These are phyloP conservation scores for Acer negundo DNA, from an alignment of 345 rosid genomes.

Conservation along the genomic window DNA sequence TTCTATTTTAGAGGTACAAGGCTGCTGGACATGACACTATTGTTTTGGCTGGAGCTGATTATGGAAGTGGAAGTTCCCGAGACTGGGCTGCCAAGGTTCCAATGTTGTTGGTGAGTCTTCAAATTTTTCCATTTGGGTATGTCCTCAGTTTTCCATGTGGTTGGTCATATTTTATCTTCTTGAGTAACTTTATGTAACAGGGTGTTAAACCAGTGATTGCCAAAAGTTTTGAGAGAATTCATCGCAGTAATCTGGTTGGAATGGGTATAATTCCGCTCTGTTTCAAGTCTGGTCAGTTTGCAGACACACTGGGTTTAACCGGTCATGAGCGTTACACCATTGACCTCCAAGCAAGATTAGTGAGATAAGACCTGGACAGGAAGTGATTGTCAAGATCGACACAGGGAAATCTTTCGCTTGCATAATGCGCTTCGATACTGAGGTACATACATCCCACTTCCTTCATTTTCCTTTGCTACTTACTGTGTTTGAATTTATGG, in stretches of 20 bases:
- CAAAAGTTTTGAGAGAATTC: slow-evolving; percentile 98
- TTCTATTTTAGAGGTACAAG: slow-evolving; percentile 74
- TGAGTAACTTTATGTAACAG: slow-evolving; percentile 37
- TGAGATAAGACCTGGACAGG: slow-evolving; percentile 93
- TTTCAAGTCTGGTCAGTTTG: slow-evolving; percentile 92
- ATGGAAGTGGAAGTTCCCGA: slow-evolving; percentile 98
- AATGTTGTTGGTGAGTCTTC: slow-evolving; percentile 68
- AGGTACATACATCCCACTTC: slow-evolving; percentile 46
- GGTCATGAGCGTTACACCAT: slow-evolving; percentile 87
- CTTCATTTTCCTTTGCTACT: background rate
- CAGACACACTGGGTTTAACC: slow-evolving; percentile 80
- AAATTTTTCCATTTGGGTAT: background rate
- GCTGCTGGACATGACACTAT: slow-evolving; percentile 71
- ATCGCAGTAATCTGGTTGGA: slow-evolving; percentile 93
- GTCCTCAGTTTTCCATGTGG: background rate
- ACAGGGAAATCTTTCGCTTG: slow-evolving; percentile 87
- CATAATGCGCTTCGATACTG: slow-evolving; percentile 93
- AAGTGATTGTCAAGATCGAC: slow-evolving; percentile 77
- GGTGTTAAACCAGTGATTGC: slow-evolving; percentile 97
- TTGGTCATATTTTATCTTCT: background rate
- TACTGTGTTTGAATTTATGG: background rate
- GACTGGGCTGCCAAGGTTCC: slow-evolving; percentile 99
- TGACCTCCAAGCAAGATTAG: slow-evolving; percentile 67
- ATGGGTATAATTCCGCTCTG: slow-evolving; percentile 97
- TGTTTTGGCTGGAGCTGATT: slow-evolving; percentile 93